These are phyloP conservation scores for Lodderomyces parapsilosis DNA, from an alignment of 1,139 yeast genomes.

Conservation along the genomic window DNA sequence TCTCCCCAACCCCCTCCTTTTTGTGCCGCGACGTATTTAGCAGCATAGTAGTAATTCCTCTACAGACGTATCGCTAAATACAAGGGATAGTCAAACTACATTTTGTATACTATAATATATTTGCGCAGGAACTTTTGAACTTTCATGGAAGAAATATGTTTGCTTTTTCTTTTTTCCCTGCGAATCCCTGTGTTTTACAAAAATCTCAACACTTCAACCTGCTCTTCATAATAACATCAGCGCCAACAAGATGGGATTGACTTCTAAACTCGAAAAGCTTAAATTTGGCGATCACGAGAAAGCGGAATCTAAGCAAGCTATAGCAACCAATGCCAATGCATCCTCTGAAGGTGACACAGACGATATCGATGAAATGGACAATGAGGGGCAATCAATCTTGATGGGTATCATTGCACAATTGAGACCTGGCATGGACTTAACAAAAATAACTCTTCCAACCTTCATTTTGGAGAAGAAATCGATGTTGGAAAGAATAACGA, in stretches of 20 bases:
- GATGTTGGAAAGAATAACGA: constrained; percentile 93
- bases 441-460: constrained; percentile 91
- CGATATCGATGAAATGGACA: constrained; percentile 90
- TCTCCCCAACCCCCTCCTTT: too few species aligned
- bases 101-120: too few species aligned
- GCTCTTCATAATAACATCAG: neutral
- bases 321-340: constrained; percentile 2
- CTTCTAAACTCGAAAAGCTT: constrained; percentile 35
- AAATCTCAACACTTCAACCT: neutral
- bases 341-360: constrained; percentile 31
- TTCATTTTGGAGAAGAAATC: constrained; percentile 92
- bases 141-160: neutral
- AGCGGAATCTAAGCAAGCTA: neutral
- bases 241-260: constrained; percentile 29
- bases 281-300: constrained; percentile 18
- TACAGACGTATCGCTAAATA: too few species aligned
- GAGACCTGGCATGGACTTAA: constrained; percentile 87
- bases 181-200: neutral
- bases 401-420: constrained; percentile 86
- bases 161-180: neutral
- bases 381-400: constrained; percentile 81
- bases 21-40: too few species aligned
- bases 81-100: too few species aligned
- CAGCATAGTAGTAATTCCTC: too few species aligned
- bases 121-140: too few species aligned